Evolutionary conservation across 2,329 filamentous ascomycete species (phyloP), one percentile per base, ranked within the genome.

Genomic region (Diplocarpon rosae): DNA sequence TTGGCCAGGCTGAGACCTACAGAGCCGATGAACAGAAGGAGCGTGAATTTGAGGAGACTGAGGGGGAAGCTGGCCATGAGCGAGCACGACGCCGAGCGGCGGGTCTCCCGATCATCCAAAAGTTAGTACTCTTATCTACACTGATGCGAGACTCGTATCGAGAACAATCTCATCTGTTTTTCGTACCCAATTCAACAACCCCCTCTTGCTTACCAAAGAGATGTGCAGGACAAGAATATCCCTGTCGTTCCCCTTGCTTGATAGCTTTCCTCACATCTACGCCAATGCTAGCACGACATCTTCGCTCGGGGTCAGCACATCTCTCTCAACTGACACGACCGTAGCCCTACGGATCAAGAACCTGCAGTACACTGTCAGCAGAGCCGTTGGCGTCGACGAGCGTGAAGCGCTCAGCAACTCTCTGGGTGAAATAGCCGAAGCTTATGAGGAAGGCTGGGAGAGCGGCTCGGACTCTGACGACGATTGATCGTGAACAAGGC

Each of bases 361-460:
- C 1, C 65, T 94, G 24, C 78, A 84, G 53, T 66, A 71, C 16
- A 70, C 83, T 11, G 78, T 83, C 11, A 66, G 74, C 13, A 74
- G 80, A 49, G 71, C 76, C 10, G 70, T 89, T 13, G 69, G 71
- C 0, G 56, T 90, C 2, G 86, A 93, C 48, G 89, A 96, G 58
- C 75, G 90, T 34, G 92, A 98, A 64, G 70, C 71, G 2, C 69
- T 96, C n/a, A 76, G 78, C 37, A 92, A 94, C 59, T 80, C 83
- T 11, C 69, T 98, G 32, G 79, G 83, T 17, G 82, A 85, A 48
- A 80, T 96, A 56, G 82, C 83, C 1, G 89, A 95, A 58, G 85
- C 85, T 48, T 96, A 95, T 62, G 80, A 86, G 54, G 85, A 92
- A 49, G 87, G 87, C 1, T 95, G 86, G 85, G 80, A 78, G 11